Evolutionary conservation across 2,329 filamentous ascomycete species (phyloP), one percentile per base, ranked within the genome.

Genomic region (Rugonectria rugulosa): DNA sequence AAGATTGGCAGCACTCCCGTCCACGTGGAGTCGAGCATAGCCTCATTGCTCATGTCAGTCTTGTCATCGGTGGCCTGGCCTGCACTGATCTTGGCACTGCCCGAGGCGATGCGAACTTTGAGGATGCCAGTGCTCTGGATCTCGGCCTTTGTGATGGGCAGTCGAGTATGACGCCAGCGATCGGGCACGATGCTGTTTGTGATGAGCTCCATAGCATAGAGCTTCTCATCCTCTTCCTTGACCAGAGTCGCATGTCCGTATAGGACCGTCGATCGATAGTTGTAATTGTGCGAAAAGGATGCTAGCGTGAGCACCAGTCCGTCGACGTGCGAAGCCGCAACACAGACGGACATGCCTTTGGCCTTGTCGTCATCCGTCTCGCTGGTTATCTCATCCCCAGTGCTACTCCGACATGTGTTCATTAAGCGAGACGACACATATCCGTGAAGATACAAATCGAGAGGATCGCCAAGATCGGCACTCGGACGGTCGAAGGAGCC

Each of bases 361-460:
- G 45, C 4, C 11, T 56, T 53, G 1, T 41, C 19, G 0, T 40
- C 24, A 27, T 52, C 11, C 11, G 12, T 14, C n/a, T 32, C 53
- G 2, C 17, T 15, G 0, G 46, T 49, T 3, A 27, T 45, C 3
- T 43, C 44, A 2, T 21, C 50, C n/a, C 10, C 15, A 5, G 19
- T n/a, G 3, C 53, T 40, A 7, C 48, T 32, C 56, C 72, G 37
- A 21, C 85, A 79, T 11, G 88, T 73, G 59, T 88, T 88, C 81
- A 94, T 89, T 26, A 97, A 79, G 2, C 92, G 88, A 1, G 88
- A 87, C 52, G 87, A 90, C 59, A 94, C 87, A 72, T 94, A 96
- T 68, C 91, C 91, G 71, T 96, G 92, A 3, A 96, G 81, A 70
- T 96, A 96, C 58, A 89, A 81, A 46, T 92, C 87, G 2, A 92